Evolutionary conservation across 2,329 filamentous ascomycete species (phyloP).

Genomic region (Bisporella sp.): DNA sequence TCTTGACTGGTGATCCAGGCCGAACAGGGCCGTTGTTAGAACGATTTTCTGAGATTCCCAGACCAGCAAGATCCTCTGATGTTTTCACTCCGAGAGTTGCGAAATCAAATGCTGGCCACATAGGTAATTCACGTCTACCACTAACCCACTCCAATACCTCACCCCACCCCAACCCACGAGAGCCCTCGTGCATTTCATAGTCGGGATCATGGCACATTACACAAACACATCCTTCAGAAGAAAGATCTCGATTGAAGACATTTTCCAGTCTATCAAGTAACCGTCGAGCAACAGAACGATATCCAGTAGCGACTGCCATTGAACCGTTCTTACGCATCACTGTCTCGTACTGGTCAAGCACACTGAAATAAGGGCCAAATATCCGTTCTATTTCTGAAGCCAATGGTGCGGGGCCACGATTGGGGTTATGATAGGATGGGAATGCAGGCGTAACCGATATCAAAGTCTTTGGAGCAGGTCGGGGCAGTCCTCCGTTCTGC

Average conservation of each 20-base stretch:
- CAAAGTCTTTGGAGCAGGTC: conserved; percentile 66
- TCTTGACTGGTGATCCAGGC: conserved; percentile 58
- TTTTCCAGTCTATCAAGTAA: conserved; percentile 86
- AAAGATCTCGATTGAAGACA: conserved; percentile 89
- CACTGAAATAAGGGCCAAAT: conserved; percentile 74
- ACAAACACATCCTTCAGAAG: conserved; percentile 77
- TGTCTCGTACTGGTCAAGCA: conserved; percentile 78
- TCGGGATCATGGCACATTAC: conserved; percentile 68
- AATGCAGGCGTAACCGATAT: conserved; percentile 51
- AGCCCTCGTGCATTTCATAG: conserved; percentile 31
- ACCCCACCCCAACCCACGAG: conserved; percentile 81
- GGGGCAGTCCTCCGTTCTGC: conserved; percentile 75
- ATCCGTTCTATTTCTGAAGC: conserved; percentile 60
- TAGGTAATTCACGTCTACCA: conserved; percentile 75
- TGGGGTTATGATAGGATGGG: conserved; percentile 44
- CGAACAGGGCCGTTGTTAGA: conserved; percentile 53
- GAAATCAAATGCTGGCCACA: conserved; percentile 83
- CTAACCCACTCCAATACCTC: conserved; percentile 92
- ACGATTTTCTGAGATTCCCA: conserved; percentile 46
- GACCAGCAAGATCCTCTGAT: conserved; percentile 45
- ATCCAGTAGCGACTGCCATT: conserved; percentile 89
- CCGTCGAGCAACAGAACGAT: conserved; percentile 85
- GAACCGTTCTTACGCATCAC: conserved; percentile 82
- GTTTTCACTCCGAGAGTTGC: conserved; percentile 54
- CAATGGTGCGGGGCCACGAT: conserved; percentile 15